These are phyloP conservation scores for Beauveria sp. DNA, from an alignment of 2,329 filamentous ascomycete genomes.

Conservation along the genomic window DNA sequence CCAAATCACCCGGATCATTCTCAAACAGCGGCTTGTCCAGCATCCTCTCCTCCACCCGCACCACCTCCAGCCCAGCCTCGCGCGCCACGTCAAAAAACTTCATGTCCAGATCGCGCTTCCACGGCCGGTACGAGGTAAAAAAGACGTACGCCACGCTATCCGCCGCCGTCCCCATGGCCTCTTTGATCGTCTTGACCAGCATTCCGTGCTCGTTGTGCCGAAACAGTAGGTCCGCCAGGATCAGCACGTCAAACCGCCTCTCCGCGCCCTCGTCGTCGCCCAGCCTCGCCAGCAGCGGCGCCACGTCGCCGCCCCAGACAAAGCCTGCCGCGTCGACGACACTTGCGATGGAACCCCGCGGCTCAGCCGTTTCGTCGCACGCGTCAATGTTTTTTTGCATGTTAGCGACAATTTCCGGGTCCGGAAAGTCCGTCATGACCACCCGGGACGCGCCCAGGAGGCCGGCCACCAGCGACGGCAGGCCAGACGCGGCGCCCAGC, in stretches of 20 bases:
- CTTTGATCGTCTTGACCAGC: conserved; percentile 62
- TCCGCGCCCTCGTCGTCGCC: conserved; percentile 18
- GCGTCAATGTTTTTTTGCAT: conserved; percentile 67
- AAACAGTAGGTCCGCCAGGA: conserved; percentile 85
- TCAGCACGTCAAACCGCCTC: conserved; percentile 65
- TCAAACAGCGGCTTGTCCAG: conserved; percentile 87
- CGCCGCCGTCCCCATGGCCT: conserved; percentile 51
- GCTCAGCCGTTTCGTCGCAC: conserved; percentile 33
- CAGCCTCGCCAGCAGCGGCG: conserved; percentile 51
- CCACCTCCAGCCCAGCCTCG: conserved; percentile 64
- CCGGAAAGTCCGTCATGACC: conserved; percentile 85
- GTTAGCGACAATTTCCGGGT: conserved; percentile 73
- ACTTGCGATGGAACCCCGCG: conserved; percentile 22
- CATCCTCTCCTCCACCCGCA: conserved; percentile 71
- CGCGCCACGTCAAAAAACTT: conserved; percentile 75
- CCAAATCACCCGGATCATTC: conserved; percentile 76
- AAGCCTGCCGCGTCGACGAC: conserved; percentile 60
- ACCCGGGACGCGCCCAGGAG: conserved; percentile 61
- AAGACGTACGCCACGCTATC: conserved; percentile 71
- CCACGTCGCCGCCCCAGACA: conserved; percentile 69
- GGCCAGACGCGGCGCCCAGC: conserved; percentile 78
- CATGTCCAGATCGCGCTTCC: conserved; percentile 78
- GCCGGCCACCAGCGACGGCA: conserved; percentile 73
- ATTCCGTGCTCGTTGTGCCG: conserved; percentile 81
- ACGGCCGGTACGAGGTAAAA: conserved; percentile 90